These are phyloP conservation scores for Blastocystis sp. DNA, from an alignment of 352 stramenopile genomes.

Conservation along the genomic window DNA sequence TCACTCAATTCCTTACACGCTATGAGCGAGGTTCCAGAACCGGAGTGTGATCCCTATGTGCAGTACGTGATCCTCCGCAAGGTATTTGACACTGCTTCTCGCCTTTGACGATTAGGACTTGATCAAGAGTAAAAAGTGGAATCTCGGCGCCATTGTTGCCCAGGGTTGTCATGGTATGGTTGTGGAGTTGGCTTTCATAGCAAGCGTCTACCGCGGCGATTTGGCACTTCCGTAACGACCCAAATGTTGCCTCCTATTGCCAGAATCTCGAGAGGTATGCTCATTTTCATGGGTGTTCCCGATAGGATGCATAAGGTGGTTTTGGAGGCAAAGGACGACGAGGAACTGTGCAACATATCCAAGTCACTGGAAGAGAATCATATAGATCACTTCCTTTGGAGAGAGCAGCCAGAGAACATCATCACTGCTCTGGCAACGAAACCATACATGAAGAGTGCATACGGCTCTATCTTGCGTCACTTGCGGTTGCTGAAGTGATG, in stretches of 20 bases:
- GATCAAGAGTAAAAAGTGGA: constrained; percentile 64
- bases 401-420: constrained; percentile 75
- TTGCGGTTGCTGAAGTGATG: constrained; percentile 49
- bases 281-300: not conserved
- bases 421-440: constrained; percentile 70
- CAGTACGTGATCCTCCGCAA: constrained; percentile 71
- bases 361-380: not conserved
- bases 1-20: not conserved
- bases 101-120: constrained; percentile 30
- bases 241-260: constrained; percentile 26
- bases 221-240: constrained; percentile 12
- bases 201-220: constrained; percentile 66
- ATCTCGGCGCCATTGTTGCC: constrained; percentile 61
- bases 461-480: constrained; percentile 51
- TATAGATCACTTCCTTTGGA: constrained; percentile 73
- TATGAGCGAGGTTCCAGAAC: not conserved
- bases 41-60: constrained; percentile 23
- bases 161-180: constrained; percentile 72
- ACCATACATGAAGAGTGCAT: constrained; percentile 56
- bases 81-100: not conserved
- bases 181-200: not conserved
- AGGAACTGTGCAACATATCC: constrained; percentile 21
- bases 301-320: constrained; percentile 74
- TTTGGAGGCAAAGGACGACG: constrained; percentile 72
- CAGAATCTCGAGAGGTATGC: constrained; percentile 40